Percentiles rank a stretch among this genome's conserved stretches.
Evolutionary conservation across 176 grass and related monocot genomes (phyloP).

Genomic region (Triticum dicoccoides): DNA sequence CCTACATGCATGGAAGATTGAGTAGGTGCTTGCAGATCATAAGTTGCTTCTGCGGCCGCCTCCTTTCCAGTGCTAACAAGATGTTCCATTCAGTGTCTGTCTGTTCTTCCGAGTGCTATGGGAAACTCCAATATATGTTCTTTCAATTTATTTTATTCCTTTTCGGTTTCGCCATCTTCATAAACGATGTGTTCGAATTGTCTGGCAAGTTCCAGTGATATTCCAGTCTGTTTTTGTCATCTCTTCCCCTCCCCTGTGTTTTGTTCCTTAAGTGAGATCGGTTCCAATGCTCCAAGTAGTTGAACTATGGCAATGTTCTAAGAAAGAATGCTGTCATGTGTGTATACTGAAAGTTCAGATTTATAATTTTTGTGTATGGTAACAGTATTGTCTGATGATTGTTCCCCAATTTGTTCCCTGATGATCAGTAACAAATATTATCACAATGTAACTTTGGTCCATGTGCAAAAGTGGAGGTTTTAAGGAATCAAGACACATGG

Average conservation of each 20-base stretch:
- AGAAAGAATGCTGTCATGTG: slow-evolving; percentile 34
- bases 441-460: slow-evolving; percentile 7
- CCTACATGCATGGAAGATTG: slow-evolving; percentile 65
- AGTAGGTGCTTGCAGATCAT: slow-evolving; percentile 48
- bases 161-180: slow-evolving; percentile 25
- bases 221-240: slow-evolving; percentile 19
- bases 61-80: slow-evolving; percentile 52
- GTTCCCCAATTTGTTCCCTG: neutral
- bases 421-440: neutral
- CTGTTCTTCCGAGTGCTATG: slow-evolving; percentile 35
- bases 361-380: neutral
- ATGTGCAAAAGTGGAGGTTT: slow-evolving; percentile 12
- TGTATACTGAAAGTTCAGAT: slow-evolving; percentile 24
- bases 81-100: slow-evolving; percentile 38
- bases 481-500: slow-evolving; percentile 22
- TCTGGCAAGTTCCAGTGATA: slow-evolving; percentile 42
- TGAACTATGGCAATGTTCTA: slow-evolving; percentile 22
- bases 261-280: slow-evolving; percentile 15
- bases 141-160: slow-evolving; percentile 16
- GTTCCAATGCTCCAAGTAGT: slow-evolving; percentile 30
- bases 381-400: neutral
- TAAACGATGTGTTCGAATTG: slow-evolving; percentile 39
- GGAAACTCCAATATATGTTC: slow-evolving; percentile 49
- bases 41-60: slow-evolving; percentile 35
- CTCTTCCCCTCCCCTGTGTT: neutral